A percentile compares a stretch with the other conserved stretches of the same genome.
Conservation (phyloP, 2,329 filamentous ascomycete genomes). For the Verticillium zaregamsianum region DNA sequence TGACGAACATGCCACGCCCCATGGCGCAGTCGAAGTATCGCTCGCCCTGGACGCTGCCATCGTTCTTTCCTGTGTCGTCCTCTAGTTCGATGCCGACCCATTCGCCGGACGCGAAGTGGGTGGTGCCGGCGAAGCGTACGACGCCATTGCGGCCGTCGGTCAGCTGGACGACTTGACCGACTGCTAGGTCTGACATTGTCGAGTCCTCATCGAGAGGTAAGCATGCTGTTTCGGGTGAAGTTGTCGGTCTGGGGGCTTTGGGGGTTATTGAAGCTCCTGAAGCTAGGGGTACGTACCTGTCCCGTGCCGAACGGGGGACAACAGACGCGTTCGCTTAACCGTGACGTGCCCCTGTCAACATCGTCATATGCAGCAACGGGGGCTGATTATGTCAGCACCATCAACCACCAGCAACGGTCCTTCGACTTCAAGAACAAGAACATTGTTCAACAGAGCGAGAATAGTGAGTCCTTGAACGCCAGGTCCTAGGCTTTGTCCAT, state of each 20-base stretch:
- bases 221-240: conserved; percentile 4
- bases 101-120: conserved; percentile 74
- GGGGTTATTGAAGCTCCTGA: background rate
- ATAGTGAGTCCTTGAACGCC: too few species aligned
- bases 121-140: conserved; percentile 77
- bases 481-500: too few species aligned
- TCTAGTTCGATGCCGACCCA: conserved; percentile 91
- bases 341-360: background rate
- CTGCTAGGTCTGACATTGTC: conserved; percentile 53
- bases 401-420: background rate
- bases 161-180: conserved; percentile 75
- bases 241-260: background rate
- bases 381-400: background rate
- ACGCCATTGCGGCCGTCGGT: conserved; percentile 71
- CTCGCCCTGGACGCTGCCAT: conserved; percentile 83
- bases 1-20: conserved; percentile 80
- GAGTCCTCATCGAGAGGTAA: conserved; percentile 6
- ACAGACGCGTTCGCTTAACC: conserved; percentile 2
- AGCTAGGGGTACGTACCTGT: background rate
- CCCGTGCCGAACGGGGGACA: background rate
- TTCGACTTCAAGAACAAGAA: background rate
- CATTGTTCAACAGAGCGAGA: background rate
- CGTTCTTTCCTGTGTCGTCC: conserved; percentile 82
- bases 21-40: conserved; percentile 83
- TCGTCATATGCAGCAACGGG: background rate